Evolutionary conservation across 2,329 filamentous ascomycete genomes (phyloP).

Genomic region (Nigrograna mackinnonii): DNA sequence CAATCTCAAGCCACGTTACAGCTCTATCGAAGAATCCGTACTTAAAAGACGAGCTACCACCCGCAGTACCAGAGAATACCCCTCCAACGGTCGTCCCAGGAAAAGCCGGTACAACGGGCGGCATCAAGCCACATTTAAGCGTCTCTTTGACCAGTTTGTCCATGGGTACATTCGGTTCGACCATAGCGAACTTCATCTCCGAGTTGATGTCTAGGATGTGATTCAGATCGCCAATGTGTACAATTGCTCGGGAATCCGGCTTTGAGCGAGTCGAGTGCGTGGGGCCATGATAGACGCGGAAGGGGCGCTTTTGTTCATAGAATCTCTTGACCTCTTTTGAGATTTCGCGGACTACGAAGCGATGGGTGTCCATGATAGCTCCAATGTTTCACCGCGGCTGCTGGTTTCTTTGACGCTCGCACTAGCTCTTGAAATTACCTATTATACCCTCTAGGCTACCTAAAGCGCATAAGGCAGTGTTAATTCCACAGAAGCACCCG

Average conservation of each 20-base stretch:
- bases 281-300: constrained; percentile 73
- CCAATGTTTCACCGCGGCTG: too few species aligned
- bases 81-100: constrained; percentile 68
- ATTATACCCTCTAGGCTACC: too few species aligned
- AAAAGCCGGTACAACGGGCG: constrained; percentile 65
- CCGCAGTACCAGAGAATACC: constrained; percentile 65
- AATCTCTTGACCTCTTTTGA: constrained; percentile 46
- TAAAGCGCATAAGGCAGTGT: too few species aligned
- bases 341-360: constrained; percentile 44
- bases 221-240: constrained; percentile 50
- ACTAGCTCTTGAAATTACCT: too few species aligned
- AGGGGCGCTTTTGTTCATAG: constrained; percentile 52
- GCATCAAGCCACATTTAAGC: constrained; percentile 55
- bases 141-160: constrained; percentile 61
- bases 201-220: constrained; percentile 47
- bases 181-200: constrained; percentile 47
- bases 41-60: constrained; percentile 65
- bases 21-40: constrained; percentile 67
- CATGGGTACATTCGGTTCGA: constrained; percentile 64
- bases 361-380: constrained; percentile 23
- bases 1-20: constrained; percentile 63
- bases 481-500: too few species aligned
- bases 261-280: constrained; percentile 69
- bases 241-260: constrained; percentile 6
- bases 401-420: too few species aligned